Evolutionary conservation across 2,329 filamentous ascomycete species (phyloP).

Genomic region (Claviceps digitariae): DNA sequence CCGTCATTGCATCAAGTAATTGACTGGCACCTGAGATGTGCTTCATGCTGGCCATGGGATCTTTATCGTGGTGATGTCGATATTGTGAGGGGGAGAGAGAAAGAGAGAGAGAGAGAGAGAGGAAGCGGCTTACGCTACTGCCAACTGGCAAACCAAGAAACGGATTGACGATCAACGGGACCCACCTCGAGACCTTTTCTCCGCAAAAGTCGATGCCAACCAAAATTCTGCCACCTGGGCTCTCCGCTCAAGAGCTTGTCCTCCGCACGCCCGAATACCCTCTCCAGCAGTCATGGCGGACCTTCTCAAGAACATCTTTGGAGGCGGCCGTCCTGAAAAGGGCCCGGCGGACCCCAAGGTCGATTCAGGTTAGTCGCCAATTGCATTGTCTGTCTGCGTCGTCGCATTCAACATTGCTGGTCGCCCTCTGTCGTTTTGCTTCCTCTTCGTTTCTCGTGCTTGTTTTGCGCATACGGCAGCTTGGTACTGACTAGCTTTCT

Average conservation of each 20-base stretch:
- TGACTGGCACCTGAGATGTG: no score
- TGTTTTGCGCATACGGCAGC: not conserved
- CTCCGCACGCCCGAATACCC: not conserved
- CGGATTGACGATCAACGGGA: no score
- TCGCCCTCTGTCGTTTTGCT: not conserved
- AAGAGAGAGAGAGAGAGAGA: no score
- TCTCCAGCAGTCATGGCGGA: constrained; percentile 35
- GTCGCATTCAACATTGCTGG: not conserved
- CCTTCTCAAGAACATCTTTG: constrained; percentile 55
- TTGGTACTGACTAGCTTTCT: not conserved
- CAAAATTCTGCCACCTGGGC: constrained; percentile 8
- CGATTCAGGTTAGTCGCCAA: constrained; percentile 48
- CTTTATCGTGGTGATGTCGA: not conserved
- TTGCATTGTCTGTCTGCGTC: not conserved
- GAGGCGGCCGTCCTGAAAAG: constrained; percentile 42
- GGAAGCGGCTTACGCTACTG: no score
- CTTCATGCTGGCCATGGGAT: no score
- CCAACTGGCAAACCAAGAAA: not conserved
- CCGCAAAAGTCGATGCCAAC: not conserved
- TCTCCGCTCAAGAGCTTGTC: constrained; percentile 5
- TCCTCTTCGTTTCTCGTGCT: not conserved
- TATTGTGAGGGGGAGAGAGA: no score
- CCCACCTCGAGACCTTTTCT: constrained; percentile 5
- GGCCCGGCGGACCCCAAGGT: constrained; percentile 31
- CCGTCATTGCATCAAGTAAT: no score